Evolutionary conservation across 2,329 filamentous ascomycete species (phyloP).

Genomic region (Mycogone perniciosa): DNA sequence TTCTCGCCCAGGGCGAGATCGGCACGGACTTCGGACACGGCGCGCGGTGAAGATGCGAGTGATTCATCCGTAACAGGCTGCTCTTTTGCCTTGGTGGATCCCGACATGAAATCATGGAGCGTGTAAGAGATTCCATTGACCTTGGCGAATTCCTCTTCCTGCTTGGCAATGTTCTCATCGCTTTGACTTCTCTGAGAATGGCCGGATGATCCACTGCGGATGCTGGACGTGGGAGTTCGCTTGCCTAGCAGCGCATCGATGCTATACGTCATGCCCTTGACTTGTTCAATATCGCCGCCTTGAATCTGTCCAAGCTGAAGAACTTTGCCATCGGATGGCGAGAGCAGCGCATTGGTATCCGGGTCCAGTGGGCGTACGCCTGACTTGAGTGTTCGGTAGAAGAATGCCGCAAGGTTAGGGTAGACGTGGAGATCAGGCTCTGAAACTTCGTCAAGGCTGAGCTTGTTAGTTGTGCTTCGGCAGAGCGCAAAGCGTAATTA

Average conservation of each 20-base stretch:
- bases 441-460: constrained; percentile 74
- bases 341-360: constrained; percentile 71
- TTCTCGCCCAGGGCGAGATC: constrained; percentile 69
- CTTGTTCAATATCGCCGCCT: constrained; percentile 92
- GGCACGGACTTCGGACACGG: constrained; percentile 75
- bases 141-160: constrained; percentile 86
- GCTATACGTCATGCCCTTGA: constrained; percentile 97
- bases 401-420: constrained; percentile 91
- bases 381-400: constrained; percentile 91
- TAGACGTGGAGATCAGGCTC: constrained; percentile 86
- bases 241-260: constrained; percentile 85
- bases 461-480: constrained; percentile 17
- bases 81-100: constrained; percentile 28
- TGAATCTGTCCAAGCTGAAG: constrained; percentile 90
- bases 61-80: constrained; percentile 66
- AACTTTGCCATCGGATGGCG: constrained; percentile 83
- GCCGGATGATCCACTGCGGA: constrained; percentile 33
- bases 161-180: constrained; percentile 62
- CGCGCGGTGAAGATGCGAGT: constrained; percentile 57
- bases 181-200: constrained; percentile 24
- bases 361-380: constrained; percentile 80
- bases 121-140: constrained; percentile 97
- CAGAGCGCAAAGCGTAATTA: background rate
- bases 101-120: constrained; percentile 79
- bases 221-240: constrained; percentile 48